phyloP scores from a whole-genome alignment of 805 yeast genomes.

The Phaffomyces antillensis region DNA sequence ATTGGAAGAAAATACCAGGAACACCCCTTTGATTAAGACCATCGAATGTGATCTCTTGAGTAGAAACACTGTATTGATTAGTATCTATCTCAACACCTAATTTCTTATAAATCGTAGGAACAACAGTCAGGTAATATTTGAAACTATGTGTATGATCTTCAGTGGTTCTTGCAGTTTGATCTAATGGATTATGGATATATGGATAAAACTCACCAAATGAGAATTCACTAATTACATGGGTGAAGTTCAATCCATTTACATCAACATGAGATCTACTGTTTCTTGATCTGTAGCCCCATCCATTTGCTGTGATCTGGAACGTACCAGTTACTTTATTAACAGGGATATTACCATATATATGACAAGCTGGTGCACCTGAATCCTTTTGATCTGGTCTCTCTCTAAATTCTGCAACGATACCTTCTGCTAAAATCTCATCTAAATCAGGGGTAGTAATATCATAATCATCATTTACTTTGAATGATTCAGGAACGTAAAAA shows the following conservation, averaged over 20 bases:
- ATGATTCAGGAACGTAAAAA: conserved; percentile 47
- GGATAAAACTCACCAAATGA: conserved; percentile 92
- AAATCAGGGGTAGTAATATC: conserved; percentile 52
- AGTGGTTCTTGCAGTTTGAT: conserved; percentile 57
- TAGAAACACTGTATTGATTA: conserved; percentile 75
- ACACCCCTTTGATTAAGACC: conserved; percentile 22
- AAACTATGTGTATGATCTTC: conserved; percentile 41
- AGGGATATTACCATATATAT: conserved; percentile 73
- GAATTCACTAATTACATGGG: conserved; percentile 80
- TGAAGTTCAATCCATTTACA: conserved; percentile 54
- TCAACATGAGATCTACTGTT: conserved; percentile 37
- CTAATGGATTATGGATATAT: conserved; percentile 80
- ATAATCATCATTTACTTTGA: conserved; percentile 38
- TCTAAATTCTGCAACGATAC: conserved; percentile 59
- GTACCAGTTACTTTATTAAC: conserved; percentile 84
- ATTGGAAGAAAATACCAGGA: conserved; percentile 80
- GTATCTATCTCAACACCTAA: conserved; percentile 72
- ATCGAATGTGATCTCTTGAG: conserved; percentile 30
- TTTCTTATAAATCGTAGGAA: conserved; percentile 71
- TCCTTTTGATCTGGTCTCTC: conserved; percentile 31
- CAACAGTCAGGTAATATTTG: conserved; percentile 68
- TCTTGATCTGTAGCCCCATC: conserved; percentile 47
- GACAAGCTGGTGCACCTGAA: conserved; percentile 70
- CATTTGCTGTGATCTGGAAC: conserved; percentile 75
- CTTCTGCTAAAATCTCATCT: conserved; percentile 59